Percentiles rank a stretch among this genome's conserved stretches.
Evolutionary conservation across 139 green algal species (phyloP).

Genomic region (Picochlorum sp.): DNA sequence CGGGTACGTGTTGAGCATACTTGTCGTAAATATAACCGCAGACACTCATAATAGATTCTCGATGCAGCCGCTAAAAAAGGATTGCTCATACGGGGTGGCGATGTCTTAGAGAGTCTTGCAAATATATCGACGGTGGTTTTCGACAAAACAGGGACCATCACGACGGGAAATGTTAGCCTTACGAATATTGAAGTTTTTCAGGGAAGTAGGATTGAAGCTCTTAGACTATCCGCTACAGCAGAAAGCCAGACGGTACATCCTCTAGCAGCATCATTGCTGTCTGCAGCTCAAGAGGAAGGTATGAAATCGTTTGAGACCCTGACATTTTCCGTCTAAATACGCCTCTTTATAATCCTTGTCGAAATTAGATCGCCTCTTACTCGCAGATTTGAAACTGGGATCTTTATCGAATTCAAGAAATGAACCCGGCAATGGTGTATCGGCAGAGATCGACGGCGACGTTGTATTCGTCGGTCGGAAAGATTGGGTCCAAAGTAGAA

Average conservation of each 20-base stretch:
- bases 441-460: slow-evolving; percentile 27
- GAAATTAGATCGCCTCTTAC: background rate
- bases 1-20: slow-evolving; percentile 36
- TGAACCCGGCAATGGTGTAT: slow-evolving; percentile 47
- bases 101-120: slow-evolving; percentile 75
- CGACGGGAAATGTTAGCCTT: slow-evolving; percentile 35
- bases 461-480: slow-evolving; percentile 54
- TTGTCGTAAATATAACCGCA: background rate
- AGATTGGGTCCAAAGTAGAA: slow-evolving; percentile 49
- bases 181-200: background rate
- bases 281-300: slow-evolving; percentile 29
- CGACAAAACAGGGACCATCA: slow-evolving; percentile 97
- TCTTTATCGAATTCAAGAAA: slow-evolving; percentile 25
- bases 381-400: slow-evolving; percentile 18
- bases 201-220: slow-evolving; percentile 13
- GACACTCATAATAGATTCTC: background rate
- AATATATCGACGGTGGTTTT: slow-evolving; percentile 73
- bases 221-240: slow-evolving; percentile 67
- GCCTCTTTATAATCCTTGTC: background rate
- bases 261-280: slow-evolving; percentile 63
- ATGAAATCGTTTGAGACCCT: background rate
- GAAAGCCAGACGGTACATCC: slow-evolving; percentile 72
- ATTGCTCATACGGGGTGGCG: slow-evolving; percentile 76
- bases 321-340: no score
- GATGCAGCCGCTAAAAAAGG: slow-evolving; percentile 50